These are phyloP conservation scores for Zygosaccharomyces sapae DNA, from an alignment of 1,139 yeast genomes.

Conservation along the genomic window DNA sequence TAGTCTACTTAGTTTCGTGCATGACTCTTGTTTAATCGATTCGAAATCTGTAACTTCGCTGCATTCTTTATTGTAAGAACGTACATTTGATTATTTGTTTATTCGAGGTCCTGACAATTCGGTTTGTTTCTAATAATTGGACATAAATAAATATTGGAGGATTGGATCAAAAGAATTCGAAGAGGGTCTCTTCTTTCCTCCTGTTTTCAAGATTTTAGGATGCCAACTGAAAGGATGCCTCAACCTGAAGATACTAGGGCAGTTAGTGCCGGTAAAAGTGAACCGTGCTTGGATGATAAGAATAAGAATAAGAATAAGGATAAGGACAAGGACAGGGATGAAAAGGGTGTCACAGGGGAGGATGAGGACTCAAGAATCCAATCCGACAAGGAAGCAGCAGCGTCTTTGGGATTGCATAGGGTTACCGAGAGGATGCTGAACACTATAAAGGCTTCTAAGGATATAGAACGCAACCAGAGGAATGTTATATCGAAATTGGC, in stretches of 20 bases:
- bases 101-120: too few species aligned
- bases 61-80: background rate
- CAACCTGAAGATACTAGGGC: background rate
- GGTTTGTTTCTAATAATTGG: background rate
- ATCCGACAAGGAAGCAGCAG: background rate
- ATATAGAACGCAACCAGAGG: constrained; percentile 39
- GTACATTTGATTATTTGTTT: background rate
- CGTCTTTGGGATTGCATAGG: constrained; percentile 39
- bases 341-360: background rate
- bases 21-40: background rate
- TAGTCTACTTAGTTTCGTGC: too few species aligned
- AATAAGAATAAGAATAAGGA: too few species aligned
- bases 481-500: constrained; percentile 23
- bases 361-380: background rate
- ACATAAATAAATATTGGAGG: background rate
- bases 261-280: background rate
- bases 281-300: background rate
- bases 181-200: background rate
- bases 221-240: constrained; percentile 1
- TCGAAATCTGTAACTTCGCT: background rate
- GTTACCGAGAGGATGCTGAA: constrained; percentile 36
- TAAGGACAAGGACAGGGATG: background rate
- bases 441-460: constrained; percentile 34
- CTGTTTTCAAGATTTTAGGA: background rate
- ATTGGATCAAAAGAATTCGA: too few species aligned